Evolutionary conservation across 495 filamentous ascomycete genomes (phyloP).

Genomic region (Penicillium chermesinum): DNA sequence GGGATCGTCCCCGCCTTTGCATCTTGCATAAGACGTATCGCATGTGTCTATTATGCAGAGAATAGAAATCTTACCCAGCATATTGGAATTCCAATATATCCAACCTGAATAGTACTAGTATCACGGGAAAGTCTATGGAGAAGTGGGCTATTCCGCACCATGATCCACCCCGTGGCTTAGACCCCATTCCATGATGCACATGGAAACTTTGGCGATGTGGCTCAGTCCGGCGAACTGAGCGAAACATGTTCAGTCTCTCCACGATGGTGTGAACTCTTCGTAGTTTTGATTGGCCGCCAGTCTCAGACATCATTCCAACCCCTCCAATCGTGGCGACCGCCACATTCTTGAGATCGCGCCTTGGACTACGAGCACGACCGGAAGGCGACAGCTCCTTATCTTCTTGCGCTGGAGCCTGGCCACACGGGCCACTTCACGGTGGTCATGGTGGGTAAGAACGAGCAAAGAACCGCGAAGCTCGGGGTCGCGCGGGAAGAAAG

Average conservation of each 20-base stretch:
- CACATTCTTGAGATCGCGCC: constrained; percentile 19
- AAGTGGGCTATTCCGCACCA: too few relatives aligned
- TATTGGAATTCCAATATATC: too few relatives aligned
- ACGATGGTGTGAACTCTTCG: constrained; percentile 13
- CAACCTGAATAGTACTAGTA: too few relatives aligned
- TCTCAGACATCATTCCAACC: constrained; percentile 28
- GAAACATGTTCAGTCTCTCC: constrained; percentile 6
- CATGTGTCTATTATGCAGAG: too few relatives aligned
- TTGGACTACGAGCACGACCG: background rate
- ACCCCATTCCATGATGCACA: constrained; percentile 13
- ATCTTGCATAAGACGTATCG: too few relatives aligned
- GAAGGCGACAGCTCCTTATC: constrained; percentile 6
- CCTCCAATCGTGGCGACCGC: constrained; percentile 14
- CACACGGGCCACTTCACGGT: constrained; percentile 16
- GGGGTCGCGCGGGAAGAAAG: constrained; percentile 8
- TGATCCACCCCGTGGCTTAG: constrained; percentile 21
- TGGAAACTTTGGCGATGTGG: constrained; percentile 22
- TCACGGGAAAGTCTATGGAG: too few relatives aligned
- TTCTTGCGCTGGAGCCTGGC: constrained; percentile 14
- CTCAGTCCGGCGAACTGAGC: constrained; percentile 9
- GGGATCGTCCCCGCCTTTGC: constrained; percentile 3
- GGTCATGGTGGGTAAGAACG: too few relatives aligned
- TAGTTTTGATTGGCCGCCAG: constrained; percentile 10
- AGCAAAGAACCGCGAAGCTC: constrained; percentile 1
- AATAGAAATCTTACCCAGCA: background rate